Percentiles rank a stretch among this genome's conserved stretches.
Conservation (phyloP, 495 filamentous ascomycete species). For the Neurospora sp. region DNA sequence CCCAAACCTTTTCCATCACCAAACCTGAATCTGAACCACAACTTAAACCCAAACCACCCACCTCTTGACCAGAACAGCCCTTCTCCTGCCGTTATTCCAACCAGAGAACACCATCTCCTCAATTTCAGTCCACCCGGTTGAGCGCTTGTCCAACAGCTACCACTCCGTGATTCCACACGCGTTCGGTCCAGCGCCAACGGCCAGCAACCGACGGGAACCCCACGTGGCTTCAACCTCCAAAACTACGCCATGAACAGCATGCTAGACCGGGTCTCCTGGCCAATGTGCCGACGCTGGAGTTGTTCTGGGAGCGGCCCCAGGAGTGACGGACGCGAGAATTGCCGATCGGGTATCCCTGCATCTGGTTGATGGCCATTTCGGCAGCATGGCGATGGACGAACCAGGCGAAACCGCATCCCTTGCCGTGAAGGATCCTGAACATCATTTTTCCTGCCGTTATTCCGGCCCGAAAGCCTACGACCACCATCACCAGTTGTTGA, state of each 20-base stretch:
- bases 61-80: background rate
- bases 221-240: constrained; percentile 82
- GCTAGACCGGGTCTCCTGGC: constrained; percentile 20
- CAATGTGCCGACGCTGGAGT: background rate
- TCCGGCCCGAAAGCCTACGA: background rate
- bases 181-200: constrained; percentile 33
- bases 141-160: background rate
- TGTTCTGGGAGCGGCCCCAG: background rate
- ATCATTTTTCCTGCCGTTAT: background rate
- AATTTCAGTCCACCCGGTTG: background rate
- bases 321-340: background rate
- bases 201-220: constrained; percentile 65
- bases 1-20: background rate
- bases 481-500: background rate
- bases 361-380: background rate
- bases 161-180: background rate
- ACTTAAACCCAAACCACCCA: no score
- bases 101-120: background rate
- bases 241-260: constrained; percentile 47
- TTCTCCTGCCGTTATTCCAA: background rate
- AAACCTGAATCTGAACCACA: background rate
- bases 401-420: background rate
- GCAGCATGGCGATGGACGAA: background rate
- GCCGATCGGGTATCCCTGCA: background rate
- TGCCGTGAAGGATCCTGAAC: background rate